Conservation (phyloP, 345 rosid genomes). For the Litchi chinensis region DNA sequence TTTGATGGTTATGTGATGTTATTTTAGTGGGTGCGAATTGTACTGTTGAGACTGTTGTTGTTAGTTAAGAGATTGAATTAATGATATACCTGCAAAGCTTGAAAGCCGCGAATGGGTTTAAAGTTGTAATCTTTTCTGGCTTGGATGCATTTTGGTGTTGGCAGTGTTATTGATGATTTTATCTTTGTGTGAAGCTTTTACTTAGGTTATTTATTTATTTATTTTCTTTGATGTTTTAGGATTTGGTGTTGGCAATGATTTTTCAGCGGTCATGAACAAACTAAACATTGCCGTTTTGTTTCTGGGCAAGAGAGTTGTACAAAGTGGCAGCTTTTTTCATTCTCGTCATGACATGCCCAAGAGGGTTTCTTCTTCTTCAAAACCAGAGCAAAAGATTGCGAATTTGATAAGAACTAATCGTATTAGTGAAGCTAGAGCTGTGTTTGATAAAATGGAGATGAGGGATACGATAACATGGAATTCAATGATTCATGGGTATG, state of each 20-base stretch:
- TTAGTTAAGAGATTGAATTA: background rate
- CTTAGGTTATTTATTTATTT: background rate
- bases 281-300: background rate
- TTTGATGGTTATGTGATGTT: background rate
- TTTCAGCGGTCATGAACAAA: background rate
- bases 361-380: conserved; percentile 13
- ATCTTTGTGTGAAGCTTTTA: background rate
- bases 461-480: conserved; percentile 68
- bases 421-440: conserved; percentile 50
- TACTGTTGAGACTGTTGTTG: background rate
- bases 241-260: conserved; percentile 42
- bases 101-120: background rate
- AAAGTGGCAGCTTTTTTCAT: background rate
- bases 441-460: conserved; percentile 41
- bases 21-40: background rate
- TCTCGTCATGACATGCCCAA: background rate
- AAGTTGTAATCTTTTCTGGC: background rate
- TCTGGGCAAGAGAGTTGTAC: conserved; percentile 3
- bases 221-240: conserved; percentile 40
- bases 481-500: conserved; percentile 62
- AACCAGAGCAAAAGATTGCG: conserved; percentile 46
- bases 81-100: background rate
- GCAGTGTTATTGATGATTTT: background rate
- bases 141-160: background rate
- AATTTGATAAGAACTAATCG: conserved; percentile 47